phyloP scores from a whole-genome alignment of 352 stramenopile species.

The Thalassiosira pacifica region DNA sequence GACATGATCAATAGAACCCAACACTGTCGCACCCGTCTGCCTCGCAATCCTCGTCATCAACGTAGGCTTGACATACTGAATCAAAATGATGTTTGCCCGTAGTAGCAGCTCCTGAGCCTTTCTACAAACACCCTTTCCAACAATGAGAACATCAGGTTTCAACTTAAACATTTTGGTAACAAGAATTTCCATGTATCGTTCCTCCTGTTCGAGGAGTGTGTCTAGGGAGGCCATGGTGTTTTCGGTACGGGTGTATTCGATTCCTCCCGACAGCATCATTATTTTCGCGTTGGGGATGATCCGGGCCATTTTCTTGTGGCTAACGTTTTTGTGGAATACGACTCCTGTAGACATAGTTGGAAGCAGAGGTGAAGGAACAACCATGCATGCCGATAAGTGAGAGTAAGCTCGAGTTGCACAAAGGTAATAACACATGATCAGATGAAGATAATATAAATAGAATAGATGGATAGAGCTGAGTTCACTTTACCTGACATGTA shows the following conservation, averaged over 20 bases:
- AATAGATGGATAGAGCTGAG: no score
- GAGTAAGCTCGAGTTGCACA: no score
- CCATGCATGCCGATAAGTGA: no score
- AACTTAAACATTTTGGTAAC: conserved; percentile 96
- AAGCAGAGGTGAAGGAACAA: no score
- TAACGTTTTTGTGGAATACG: conserved; percentile 96
- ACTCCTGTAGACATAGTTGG: no score
- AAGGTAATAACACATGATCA: no score
- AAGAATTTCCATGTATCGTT: conserved; percentile 96
- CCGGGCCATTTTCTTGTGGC: conserved; percentile 95
- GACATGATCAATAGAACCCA: conserved; percentile 94
- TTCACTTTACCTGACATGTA: conserved; percentile 95
- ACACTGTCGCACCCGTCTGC: conserved; percentile 92
- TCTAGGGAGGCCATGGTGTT: conserved; percentile 94
- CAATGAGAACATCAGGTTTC: conserved; percentile 95
- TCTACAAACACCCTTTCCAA: conserved; percentile 86
- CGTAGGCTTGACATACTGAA: conserved; percentile 94
- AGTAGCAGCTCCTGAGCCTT: conserved; percentile 94
- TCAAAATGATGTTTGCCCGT: conserved; percentile 91
- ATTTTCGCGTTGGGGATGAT: conserved; percentile 95
- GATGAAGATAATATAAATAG: no score
- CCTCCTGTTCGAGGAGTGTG: conserved; percentile 95
- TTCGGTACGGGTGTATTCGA: conserved; percentile 95
- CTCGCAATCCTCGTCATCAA: conserved; percentile 93
- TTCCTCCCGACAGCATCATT: conserved; percentile 94